A percentile compares a stretch with the other conserved stretches of the same genome.
Evolutionary conservation across 345 rosid species (phyloP).

Genomic region (Eucalyptus sp.): DNA sequence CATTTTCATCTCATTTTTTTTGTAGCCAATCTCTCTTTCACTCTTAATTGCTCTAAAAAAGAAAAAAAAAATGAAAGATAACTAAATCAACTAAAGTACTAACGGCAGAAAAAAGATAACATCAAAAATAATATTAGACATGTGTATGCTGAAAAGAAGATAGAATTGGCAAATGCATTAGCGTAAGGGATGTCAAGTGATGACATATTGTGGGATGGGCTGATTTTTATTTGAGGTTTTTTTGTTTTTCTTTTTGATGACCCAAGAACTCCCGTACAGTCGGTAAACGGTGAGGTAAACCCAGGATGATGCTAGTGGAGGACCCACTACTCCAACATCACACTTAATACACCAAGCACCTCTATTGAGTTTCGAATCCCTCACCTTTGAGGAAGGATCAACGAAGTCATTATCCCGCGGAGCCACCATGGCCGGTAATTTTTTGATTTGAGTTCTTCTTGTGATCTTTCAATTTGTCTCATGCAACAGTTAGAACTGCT

Average conservation of each 20-base stretch:
- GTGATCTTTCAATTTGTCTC: not conserved
- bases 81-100: not conserved
- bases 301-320: no score
- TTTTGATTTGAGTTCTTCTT: not conserved
- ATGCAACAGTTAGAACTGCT: not conserved
- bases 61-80: not conserved
- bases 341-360: no score
- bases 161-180: not conserved
- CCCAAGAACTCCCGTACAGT: no score
- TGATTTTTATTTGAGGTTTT: not conserved
- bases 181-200: not conserved
- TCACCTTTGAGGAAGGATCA: no score
- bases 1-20: not conserved
- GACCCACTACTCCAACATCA: no score
- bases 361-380: no score
- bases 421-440: no score
- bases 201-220: not conserved
- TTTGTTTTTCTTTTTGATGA: no score
- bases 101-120: not conserved
- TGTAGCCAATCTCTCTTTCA: not conserved
- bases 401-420: no score
- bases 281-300: no score
- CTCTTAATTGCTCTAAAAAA: not conserved
- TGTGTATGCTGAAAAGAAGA: not conserved
- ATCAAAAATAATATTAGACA: not conserved